Evolutionary conservation across 78 protist species (phyloP).

Genomic region (Ministeria vibrans): DNA sequence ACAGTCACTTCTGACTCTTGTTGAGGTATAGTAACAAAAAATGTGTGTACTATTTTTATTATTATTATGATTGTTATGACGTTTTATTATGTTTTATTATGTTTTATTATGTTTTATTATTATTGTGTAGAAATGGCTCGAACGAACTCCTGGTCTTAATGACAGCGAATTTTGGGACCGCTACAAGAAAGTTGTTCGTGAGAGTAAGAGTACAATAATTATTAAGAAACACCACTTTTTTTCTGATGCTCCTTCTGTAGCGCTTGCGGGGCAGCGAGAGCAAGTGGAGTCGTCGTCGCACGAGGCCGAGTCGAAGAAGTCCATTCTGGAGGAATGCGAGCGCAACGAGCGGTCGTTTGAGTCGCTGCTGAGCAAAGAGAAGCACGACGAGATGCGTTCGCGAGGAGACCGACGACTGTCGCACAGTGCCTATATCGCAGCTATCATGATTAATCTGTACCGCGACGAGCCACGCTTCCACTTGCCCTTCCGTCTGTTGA

Average conservation of each 20-base stretch:
- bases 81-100: neutral
- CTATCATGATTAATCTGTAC: neutral
- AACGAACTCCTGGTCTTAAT: constrained; percentile 58
- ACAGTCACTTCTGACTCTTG: neutral
- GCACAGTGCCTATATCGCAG: constrained; percentile 7
- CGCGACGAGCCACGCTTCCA: constrained; percentile 5
- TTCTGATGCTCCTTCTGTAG: too few relatives aligned
- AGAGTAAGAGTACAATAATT: too few relatives aligned
- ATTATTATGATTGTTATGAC: neutral
- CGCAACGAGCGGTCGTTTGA: constrained; percentile 24
- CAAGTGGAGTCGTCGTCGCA: neutral
- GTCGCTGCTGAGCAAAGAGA: constrained; percentile 36
- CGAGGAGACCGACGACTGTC: constrained; percentile 51
- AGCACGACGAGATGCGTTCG: constrained; percentile 31
- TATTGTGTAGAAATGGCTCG: constrained; percentile 62
- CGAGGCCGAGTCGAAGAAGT: neutral
- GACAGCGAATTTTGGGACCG: constrained; percentile 36
- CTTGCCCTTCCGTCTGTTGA: constrained; percentile 20
- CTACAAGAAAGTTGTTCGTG: constrained; percentile 31
- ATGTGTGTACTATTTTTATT: neutral
- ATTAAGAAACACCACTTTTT: too few relatives aligned
- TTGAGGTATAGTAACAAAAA: neutral
- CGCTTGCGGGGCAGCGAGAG: constrained; percentile 22
- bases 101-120: neutral
- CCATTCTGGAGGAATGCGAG: neutral